phyloP scores from a whole-genome alignment of 2,329 filamentous ascomycete genomes.

The Atkinsonella texensis region DNA sequence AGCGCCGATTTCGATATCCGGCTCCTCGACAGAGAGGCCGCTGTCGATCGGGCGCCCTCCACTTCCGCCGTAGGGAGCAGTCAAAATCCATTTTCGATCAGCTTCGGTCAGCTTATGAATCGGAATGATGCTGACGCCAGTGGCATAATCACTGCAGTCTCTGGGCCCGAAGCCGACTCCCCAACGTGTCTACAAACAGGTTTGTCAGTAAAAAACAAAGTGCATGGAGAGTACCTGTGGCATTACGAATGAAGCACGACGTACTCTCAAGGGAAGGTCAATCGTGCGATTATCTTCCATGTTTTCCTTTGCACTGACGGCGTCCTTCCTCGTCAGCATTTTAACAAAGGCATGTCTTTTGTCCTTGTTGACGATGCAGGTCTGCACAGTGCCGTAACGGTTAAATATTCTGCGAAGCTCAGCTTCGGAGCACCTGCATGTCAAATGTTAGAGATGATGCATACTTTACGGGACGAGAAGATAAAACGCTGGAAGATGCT shows the following conservation, averaged over 20 bases:
- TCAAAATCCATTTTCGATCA: conserved; percentile 94
- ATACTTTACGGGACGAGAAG: background rate
- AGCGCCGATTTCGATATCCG: conserved; percentile 95
- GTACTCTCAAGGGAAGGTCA: conserved; percentile 61
- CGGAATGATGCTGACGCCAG: conserved; percentile 84
- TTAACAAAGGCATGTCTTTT: conserved; percentile 99
- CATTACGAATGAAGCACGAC: conserved; percentile 17
- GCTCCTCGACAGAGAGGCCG: conserved; percentile 88
- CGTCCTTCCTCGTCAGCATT: conserved; percentile 84
- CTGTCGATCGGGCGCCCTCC: conserved; percentile 70
- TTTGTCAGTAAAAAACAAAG: conserved; percentile 4
- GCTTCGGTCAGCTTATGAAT: conserved; percentile 89
- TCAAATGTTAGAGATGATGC: background rate
- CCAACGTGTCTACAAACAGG: conserved; percentile 66
- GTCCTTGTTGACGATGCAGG: conserved; percentile 95
- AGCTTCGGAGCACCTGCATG: conserved; percentile 55
- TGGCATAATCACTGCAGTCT: conserved; percentile 93
- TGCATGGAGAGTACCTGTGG: background rate
- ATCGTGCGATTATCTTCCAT: conserved; percentile 72
- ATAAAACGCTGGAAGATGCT: conserved; percentile 25
- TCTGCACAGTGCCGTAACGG: conserved; percentile 80
- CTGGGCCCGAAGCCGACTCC: conserved; percentile 93
- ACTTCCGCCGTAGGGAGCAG: conserved; percentile 83
- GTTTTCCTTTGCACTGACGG: conserved; percentile 68
- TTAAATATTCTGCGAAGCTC: conserved; percentile 74